A percentile compares a stretch with the other conserved stretches of the same genome.
Conservation (phyloP, 805 yeast species). For the Alloascoidea africana region DNA sequence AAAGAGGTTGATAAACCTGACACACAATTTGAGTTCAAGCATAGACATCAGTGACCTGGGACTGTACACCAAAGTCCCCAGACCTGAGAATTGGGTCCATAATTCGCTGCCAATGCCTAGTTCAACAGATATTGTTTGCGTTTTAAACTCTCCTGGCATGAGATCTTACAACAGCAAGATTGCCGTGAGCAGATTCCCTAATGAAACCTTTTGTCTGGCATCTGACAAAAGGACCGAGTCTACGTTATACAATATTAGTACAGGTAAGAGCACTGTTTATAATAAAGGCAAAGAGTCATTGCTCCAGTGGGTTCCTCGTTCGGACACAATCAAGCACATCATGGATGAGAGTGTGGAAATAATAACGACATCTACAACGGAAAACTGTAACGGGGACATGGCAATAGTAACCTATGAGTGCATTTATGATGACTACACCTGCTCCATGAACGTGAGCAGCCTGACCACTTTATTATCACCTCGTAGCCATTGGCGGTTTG, state of each 20-base stretch:
- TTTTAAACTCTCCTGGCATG: background rate
- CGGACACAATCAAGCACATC: background rate
- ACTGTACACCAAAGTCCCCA: background rate
- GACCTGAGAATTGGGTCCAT: background rate
- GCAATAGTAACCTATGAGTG: background rate
- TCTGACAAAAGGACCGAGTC: too few species aligned
- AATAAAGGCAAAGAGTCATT: background rate
- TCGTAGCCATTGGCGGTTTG: background rate
- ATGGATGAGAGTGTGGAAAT: background rate
- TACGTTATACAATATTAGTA: too few species aligned
- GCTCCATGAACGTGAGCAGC: background rate
- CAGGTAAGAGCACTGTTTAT: background rate
- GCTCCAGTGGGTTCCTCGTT: background rate
- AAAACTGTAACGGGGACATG: background rate
- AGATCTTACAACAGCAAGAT: too few species aligned
- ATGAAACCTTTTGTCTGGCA: too few species aligned
- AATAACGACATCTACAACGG: too few species aligned
- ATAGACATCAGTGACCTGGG: background rate
- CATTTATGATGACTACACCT: background rate
- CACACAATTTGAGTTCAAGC: background rate
- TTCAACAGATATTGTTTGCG: background rate
- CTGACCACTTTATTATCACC: background rate
- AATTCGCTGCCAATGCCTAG: background rate
- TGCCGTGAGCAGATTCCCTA: background rate
- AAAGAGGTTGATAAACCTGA: too few species aligned